Percentiles rank a stretch among this genome's conserved stretches.
Evolutionary conservation across 768 basidiomycete species (phyloP).

Genomic region (Phlegmacium glaucopus): DNA sequence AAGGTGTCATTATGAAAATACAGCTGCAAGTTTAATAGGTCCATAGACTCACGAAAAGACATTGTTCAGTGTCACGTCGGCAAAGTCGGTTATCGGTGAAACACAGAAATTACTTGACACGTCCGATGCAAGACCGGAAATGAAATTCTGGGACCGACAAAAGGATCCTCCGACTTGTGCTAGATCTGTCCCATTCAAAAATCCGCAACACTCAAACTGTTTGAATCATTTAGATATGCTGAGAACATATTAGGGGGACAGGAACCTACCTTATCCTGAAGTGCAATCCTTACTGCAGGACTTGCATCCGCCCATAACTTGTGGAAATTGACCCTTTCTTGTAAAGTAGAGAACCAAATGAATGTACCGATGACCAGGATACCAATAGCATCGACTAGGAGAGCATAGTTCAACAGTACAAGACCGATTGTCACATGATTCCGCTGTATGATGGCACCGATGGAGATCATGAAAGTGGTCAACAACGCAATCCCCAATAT

Average conservation of each 20-base stretch:
- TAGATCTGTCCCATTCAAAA: slow-evolving; percentile 63
- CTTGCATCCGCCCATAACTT: slow-evolving; percentile 48
- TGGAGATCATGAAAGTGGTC: slow-evolving; percentile 65
- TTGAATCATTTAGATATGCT: slow-evolving; percentile 1
- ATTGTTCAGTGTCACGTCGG: slow-evolving; percentile 73
- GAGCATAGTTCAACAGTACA: slow-evolving; percentile 71
- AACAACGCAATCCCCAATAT: slow-evolving; percentile 65
- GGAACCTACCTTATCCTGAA: slow-evolving; percentile 71
- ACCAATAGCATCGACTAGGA: slow-evolving; percentile 60
- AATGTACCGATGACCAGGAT: slow-evolving; percentile 65
- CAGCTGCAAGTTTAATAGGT: background rate
- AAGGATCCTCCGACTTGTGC: slow-evolving; percentile 60
- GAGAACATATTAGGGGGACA: background rate
- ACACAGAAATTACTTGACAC: slow-evolving; percentile 63
- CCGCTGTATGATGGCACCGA: slow-evolving; percentile 67
- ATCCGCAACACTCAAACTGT: slow-evolving; percentile 87
- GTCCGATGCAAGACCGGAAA: slow-evolving; percentile 36
- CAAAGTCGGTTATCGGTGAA: slow-evolving; percentile 59
- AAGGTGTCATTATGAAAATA: slow-evolving; percentile 1
- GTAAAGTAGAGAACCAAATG: slow-evolving; percentile 81
- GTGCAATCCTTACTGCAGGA: slow-evolving; percentile 41
- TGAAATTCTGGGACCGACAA: slow-evolving; percentile 45
- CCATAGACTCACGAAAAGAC: slow-evolving; percentile 69
- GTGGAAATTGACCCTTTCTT: slow-evolving; percentile 68
- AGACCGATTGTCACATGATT: slow-evolving; percentile 70